Base-by-base conservation (phyloP, 371 early-diverging fungal genomes). In the Phascolomyces articulosus region DNA sequence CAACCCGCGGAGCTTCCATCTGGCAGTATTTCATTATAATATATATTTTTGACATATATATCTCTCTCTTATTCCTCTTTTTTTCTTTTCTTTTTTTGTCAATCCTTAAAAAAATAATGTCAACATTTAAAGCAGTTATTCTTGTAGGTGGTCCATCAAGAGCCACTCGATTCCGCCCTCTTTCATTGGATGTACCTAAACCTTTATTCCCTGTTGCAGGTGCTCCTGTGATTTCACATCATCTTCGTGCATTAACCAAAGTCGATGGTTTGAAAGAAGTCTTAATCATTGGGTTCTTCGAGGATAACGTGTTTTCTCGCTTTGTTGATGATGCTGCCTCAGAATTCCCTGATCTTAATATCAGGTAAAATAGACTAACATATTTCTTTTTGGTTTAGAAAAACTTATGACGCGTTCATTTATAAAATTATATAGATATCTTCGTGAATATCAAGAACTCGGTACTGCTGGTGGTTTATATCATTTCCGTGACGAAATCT, bases 191-290 rank as follows among this genome's bases (percentile, higher is more conserved):
- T 66, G 85, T 88, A 9, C 98, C 98, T 38, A 97, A 98, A 73
- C 97, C 98, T n/a, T 84, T 98, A 58, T 98, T 98, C 82, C 98
- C 98, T 4, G 94, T 98, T 34, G 98, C 96, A 21, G 97, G 97
- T 48, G 85, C 88, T 31, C 98, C 98, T 69, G 90, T 97, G 81
- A 92, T 98, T 79, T 92, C 91, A 71, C 98, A 98, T 81, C 98
- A 97, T 78, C 87, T 97, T 62, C 85, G 88, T 40, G 95, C 97
- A 16, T 85, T 98, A 27, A 90, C 95, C 28, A 91, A 91, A 80
- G 86, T 96, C 41, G 82, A 88, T 44, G 93, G 89, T 31, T 85
- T 98, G 65, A 91, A 89, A 66, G 98, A 98, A 77, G 95, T 98
- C 53, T 82, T 96, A 49, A 85, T 97, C 59, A 87, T 98, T 69